These are phyloP conservation scores for Heliamphora exappendiculata DNA, from an alignment of 148 eudicot genomes.

Conservation along the genomic window DNA sequence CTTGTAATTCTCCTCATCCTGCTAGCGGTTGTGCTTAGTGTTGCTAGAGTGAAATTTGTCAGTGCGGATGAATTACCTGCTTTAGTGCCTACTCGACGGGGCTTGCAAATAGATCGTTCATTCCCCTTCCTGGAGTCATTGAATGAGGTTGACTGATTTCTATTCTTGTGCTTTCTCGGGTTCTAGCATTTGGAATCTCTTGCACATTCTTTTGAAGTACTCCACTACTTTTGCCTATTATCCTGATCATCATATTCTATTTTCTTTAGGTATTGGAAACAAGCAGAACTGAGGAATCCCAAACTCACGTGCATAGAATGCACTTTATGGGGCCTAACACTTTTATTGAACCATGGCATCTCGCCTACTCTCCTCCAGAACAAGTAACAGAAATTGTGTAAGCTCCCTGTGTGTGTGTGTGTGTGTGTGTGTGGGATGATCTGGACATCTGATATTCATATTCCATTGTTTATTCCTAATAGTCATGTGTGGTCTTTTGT, in stretches of 20 bases:
- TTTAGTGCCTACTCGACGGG: slow-evolving; percentile 58
- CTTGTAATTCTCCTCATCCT: slow-evolving; percentile 62
- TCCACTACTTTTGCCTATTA: not conserved
- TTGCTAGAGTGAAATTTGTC: slow-evolving; percentile 85
- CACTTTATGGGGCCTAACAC: slow-evolving; percentile 88
- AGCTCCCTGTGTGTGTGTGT: slow-evolving; percentile 16
- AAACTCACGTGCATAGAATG: slow-evolving; percentile 88
- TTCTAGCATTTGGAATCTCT: not conserved
- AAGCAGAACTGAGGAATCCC: slow-evolving; percentile 78
- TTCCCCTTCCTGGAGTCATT: slow-evolving; percentile 95
- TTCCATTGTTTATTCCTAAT: not conserved
- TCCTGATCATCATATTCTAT: slow-evolving; percentile 15
- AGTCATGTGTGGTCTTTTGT: not conserved
- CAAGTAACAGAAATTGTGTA: slow-evolving; percentile 93
- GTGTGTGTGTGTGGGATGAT: not conserved
- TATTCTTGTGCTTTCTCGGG: not conserved
- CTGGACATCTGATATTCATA: not conserved
- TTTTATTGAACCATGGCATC: slow-evolving; percentile 98
- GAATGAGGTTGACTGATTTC: slow-evolving; percentile 57
- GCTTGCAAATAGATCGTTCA: slow-evolving; percentile 76
- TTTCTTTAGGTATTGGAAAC: slow-evolving; percentile 76
- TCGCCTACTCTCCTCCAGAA: slow-evolving; percentile 86
- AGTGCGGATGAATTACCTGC: slow-evolving; percentile 69
- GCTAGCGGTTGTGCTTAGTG: slow-evolving; percentile 83
- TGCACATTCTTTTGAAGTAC: slow-evolving; percentile 5